Base-by-base conservation (phyloP, 2,329 filamentous ascomycete genomes). In the Penicillium sclerotiorum region DNA sequence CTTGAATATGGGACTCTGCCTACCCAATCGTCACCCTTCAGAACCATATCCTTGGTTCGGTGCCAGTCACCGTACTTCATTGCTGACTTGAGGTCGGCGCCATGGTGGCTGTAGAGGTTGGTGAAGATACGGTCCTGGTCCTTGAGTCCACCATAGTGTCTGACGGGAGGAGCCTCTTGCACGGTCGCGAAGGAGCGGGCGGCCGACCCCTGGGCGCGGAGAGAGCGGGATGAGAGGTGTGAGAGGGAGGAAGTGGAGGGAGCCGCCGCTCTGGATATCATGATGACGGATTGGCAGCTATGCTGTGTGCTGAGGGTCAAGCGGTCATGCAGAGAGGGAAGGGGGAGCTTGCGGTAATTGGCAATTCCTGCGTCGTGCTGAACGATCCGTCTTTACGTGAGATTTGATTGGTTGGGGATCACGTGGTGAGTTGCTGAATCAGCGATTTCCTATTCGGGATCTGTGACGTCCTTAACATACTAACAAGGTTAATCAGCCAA, bases 1-100 rank as follows among this genome's bases (percentile, higher is more conserved):
- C 20, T 32, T 25, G 20, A 35, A 48, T 18, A 7, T 36, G n/a
- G 41, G 50, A 46, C 47, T 45, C 56, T 27, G 57, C 67, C 52
- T 73, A 86, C 83, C 87, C 94, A 99, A 67, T 99, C 93, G 76
- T 99, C 90, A 49, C 94, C 94, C 82, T 99, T 99, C 63, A 90
- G 77, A 52, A 99, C 75, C 50, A 99, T 99, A 73, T 99, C 94
- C 83, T 99, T 99, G 48, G 94, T 99, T 83, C 95, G 96, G 80
- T 99, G 85, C 94, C 94, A 99, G 75, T 97, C 94, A 64, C 94
- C 94, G 82, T 95, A 95, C 78, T 95, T 96, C 86, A 90, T 92
- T 46, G 94, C 92, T 69, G 86, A 90, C 80, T 94, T 93, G 63
- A 99, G 78, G 73, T 96, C 92, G 56, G 91, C 83, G 45, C 90